Evolutionary conservation across 768 basidiomycete genomes (phyloP), one percentile per base, ranked within the genome.

Genomic region (Boletellus emodensis): DNA sequence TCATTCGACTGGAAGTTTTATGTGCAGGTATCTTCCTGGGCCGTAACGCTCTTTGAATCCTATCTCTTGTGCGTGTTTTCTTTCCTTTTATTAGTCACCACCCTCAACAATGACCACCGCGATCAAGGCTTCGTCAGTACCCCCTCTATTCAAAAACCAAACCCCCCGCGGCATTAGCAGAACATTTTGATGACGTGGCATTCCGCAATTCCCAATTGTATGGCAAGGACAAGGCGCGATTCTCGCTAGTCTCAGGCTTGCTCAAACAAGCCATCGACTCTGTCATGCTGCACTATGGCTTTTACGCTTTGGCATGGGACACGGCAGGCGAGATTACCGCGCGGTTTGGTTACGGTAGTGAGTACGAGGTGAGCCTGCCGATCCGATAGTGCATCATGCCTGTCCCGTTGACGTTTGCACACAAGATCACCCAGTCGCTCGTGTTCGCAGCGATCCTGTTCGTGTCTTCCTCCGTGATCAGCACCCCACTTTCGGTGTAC

Each of bases 181-280:
- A 68, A 2, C 85, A 92, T 64, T 84, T 94, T 59, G 76, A 78
- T 14, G 63, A 71, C 10, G 80, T 85, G 3, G 83, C 82, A 13
- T 95, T 94, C 67, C 75, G 82, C 53, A 96, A 96, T 61, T 94
- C 92, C 0, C 95, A 99, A 66, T 72, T 77, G 37, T 99, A 99
- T 71, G 92, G 93, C 17, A 82, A 79, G 44, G 90, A 93, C 78
- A 96, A 96, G 71, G 89, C 93, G 11, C 79, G 80, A 61, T 94
- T 88, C 67, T 81, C 85, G 3, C 69, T 95, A 36, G 63, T 90
- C 58, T 83, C 87, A 0, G 82, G 85, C 1, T 56, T 94, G 46
- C 87, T 82, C 68, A 85, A 84, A 61, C 90, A 93, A 63, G 57
- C 74, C 40, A 61, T 90, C 18, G 87, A 88, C 52, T 87, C 85